These are phyloP conservation scores for Sclerotinia subarctica DNA, from an alignment of 2,329 filamentous ascomycete genomes.

Conservation along the genomic window DNA sequence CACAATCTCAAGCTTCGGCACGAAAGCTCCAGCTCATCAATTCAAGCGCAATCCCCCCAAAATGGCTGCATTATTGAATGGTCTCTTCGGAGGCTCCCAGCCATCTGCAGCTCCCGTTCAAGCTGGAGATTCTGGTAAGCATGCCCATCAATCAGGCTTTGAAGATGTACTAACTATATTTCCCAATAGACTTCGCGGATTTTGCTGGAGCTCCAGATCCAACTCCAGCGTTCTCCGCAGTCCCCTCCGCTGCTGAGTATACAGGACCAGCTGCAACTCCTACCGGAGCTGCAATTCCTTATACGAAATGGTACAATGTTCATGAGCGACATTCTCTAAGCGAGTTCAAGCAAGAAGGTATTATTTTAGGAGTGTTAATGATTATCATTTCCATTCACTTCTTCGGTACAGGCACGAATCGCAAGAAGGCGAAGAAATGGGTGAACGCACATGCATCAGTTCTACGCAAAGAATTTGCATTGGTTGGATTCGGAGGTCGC, in stretches of 20 bases:
- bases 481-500: conserved; percentile 73
- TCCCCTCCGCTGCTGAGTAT: conserved; percentile 45
- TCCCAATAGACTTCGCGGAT: conserved; percentile 81
- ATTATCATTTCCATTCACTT: conserved; percentile 76
- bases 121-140: conserved; percentile 60
- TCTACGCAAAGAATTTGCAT: conserved; percentile 77
- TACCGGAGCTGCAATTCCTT: conserved; percentile 57
- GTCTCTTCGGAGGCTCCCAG: conserved; percentile 67
- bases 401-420: conserved; percentile 77
- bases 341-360: conserved; percentile 85
- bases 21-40: conserved; percentile 24
- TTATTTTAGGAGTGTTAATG: conserved; percentile 72
- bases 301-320: conserved; percentile 94
- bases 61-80: conserved; percentile 45
- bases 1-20: conserved; percentile 13
- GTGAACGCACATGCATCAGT: conserved; percentile 68
- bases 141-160: conserved; percentile 9
- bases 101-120: conserved; percentile 50
- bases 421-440: conserved; percentile 77
- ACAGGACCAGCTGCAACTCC: conserved; percentile 45
- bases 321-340: conserved; percentile 82
- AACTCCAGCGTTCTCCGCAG: conserved; percentile 47
- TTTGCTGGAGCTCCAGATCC: conserved; percentile 78
- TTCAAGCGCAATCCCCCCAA: conserved; percentile 17
- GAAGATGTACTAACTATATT: conserved; percentile 22